Base-by-base conservation (phyloP, 2,329 filamentous ascomycete species). In the Pseudogymnoascus sp. region DNA sequence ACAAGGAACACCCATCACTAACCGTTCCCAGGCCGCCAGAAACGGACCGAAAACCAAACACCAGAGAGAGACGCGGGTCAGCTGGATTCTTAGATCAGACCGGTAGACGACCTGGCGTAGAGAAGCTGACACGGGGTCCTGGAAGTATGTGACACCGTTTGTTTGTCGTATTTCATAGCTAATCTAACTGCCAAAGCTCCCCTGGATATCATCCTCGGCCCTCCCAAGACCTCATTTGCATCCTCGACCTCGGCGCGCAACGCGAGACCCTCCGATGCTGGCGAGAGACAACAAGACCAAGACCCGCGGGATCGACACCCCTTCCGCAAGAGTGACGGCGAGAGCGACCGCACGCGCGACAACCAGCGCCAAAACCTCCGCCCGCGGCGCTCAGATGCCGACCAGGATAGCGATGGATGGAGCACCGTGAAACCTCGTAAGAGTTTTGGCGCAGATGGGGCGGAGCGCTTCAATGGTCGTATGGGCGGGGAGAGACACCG, bases 121-220 rank as follows among this genome's bases (percentile, higher is more conserved):
- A 85, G 66, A 79, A 84, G 70, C 72, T 76, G n/a, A 79, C 82
- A 40, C 81, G 84, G 62, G 86, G 82, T 70, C 79, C 76, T 72
- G 77, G 80, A 64, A 85, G 84, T 87, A 78, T 64, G 83, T 76
- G 64, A 60, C 63, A 63, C 64, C 63, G 63, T 38, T 59, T 36
- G 31, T 47, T 28, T 11, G 13, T 62, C 53, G 17, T 10, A 26
- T 19, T 26, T 4, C 21, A 67, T 68, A 63, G 71, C 73, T 72
- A 70, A 74, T 65, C 68, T 64, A 67, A 31, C 28, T 62, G 35
- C 10, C 64, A 64, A 69, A 89, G 86, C 84, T 74, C 78, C 84
- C 71, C 93, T 96, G 70, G 91, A 96, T 67, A 89, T 96, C 64
- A 83, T 95, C 64, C 88, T 96, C 64, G 92, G 90, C 13, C 92